Conservation (phyloP, 139 green algal species). For the Yamagishiella unicocca region DNA sequence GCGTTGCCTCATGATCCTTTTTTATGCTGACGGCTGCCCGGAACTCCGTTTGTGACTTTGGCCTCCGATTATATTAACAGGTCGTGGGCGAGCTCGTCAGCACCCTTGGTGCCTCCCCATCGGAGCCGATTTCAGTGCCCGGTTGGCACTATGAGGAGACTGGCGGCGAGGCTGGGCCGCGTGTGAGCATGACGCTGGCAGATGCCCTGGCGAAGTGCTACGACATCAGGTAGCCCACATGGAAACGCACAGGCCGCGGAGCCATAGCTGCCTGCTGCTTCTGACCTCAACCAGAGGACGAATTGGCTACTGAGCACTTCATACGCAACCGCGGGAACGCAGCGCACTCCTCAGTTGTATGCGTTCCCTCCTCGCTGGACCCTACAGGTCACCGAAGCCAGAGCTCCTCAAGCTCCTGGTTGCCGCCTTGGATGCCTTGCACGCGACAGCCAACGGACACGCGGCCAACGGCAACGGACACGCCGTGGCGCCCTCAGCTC, state of each 20-base stretch:
- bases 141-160: conserved; percentile 83
- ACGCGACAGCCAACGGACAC: conserved; percentile 18
- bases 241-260: too few relatives aligned
- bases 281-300: too few relatives aligned
- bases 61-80: too few relatives aligned
- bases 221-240: conserved; percentile 84
- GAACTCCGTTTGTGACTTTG: too few relatives aligned
- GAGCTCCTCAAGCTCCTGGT: conserved; percentile 69
- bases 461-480: neutral
- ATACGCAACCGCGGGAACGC: too few relatives aligned
- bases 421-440: neutral
- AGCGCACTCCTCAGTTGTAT: too few relatives aligned
- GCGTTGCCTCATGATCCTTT: too few relatives aligned
- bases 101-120: conserved; percentile 52
- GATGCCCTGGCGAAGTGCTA: conserved; percentile 82
- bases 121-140: conserved; percentile 63
- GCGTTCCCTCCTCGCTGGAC: too few relatives aligned
- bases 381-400: conserved; percentile 66
- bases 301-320: too few relatives aligned
- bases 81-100: conserved; percentile 80
- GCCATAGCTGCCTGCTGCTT: too few relatives aligned
- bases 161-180: neutral
- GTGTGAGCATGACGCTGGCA: conserved; percentile 60
- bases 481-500: conserved; percentile 27
- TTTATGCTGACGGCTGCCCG: too few relatives aligned